Percentiles rank a stretch among this genome's conserved stretches.
Conservation (phyloP, 169 alveolate species). For the Cryptosporidium canis region DNA sequence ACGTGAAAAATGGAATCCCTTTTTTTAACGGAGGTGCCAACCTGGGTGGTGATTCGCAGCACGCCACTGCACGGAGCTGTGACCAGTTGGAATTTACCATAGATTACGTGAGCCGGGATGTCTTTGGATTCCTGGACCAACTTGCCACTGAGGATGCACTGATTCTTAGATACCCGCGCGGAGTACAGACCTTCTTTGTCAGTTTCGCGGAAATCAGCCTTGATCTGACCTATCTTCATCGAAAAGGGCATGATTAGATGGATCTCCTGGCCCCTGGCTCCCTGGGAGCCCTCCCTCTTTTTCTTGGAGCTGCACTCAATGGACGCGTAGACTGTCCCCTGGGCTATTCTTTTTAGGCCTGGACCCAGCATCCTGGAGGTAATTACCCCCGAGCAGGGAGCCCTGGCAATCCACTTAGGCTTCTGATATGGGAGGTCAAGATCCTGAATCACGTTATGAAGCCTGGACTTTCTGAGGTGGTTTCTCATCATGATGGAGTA, state of each 20-base stretch:
- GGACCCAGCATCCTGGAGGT: not conserved
- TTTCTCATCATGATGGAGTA: conserved; percentile 18
- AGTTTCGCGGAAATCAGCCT: conserved; percentile 6
- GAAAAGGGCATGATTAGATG: conserved; percentile 36
- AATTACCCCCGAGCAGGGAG: conserved; percentile 56
- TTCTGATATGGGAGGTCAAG: not conserved
- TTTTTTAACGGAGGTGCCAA: conserved; percentile 8
- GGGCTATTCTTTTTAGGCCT: not conserved
- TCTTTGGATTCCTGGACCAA: conserved; percentile 24
- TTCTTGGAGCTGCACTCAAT: conserved; percentile 2
- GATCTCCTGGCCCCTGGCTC: not conserved
- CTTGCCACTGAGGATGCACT: conserved; percentile 25
- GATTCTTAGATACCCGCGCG: conserved; percentile 23
- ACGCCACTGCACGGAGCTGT: conserved; percentile 44
- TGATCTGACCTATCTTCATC: not conserved
- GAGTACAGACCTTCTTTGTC: not conserved
- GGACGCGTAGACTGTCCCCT: conserved; percentile 5
- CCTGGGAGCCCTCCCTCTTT: not conserved
- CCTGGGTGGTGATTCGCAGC: not conserved
- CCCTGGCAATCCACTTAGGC: conserved; percentile 32
- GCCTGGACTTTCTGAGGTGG: not conserved
- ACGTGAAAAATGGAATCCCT: conserved; percentile 15
- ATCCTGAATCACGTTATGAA: not conserved
- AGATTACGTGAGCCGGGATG: conserved; percentile 10
- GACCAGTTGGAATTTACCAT: conserved; percentile 33